phyloP scores from a whole-genome alignment of 140 eudicot genomes.

The Bidens hawaiensis region DNA sequence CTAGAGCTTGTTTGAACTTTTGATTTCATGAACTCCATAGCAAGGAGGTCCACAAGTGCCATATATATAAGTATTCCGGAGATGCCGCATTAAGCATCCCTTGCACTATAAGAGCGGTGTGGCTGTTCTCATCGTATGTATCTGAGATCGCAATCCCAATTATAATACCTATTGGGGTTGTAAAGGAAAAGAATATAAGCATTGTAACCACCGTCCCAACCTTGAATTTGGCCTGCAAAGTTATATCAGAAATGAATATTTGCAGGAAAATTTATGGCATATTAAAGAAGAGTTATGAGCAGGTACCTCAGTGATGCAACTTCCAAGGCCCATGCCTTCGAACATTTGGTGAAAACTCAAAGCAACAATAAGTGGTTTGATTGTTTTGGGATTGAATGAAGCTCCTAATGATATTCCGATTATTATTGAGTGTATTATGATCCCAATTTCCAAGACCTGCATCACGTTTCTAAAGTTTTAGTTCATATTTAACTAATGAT shows the following conservation, averaged over 20 bases:
- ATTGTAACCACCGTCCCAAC: slow-evolving; percentile 17
- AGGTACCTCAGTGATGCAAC: slow-evolving; percentile 58
- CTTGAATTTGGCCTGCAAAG: slow-evolving; percentile 46
- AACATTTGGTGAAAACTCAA: slow-evolving; percentile 65
- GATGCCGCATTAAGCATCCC: slow-evolving; percentile 56
- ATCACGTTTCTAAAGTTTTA: background rate
- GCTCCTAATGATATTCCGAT: slow-evolving; percentile 65
- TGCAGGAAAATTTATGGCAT: background rate
- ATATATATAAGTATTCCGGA: slow-evolving; percentile 56
- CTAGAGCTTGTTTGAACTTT: slow-evolving; percentile 35
- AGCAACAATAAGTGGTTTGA: slow-evolving; percentile 65
- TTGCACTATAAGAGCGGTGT: slow-evolving; percentile 49
- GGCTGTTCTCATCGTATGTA: slow-evolving; percentile 43
- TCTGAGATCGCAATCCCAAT: slow-evolving; percentile 40
- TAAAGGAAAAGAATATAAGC: slow-evolving; percentile 46
- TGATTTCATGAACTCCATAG: slow-evolving; percentile 52
- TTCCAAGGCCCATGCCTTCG: slow-evolving; percentile 75
- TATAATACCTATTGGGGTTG: slow-evolving; percentile 49
- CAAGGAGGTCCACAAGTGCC: slow-evolving; percentile 70
- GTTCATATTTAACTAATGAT: background rate
- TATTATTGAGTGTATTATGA: slow-evolving; percentile 58
- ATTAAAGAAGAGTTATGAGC: background rate
- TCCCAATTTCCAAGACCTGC: slow-evolving; percentile 67
- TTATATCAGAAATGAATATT: background rate
- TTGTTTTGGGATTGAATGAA: slow-evolving; percentile 42